Evolutionary conservation across 139 green algal genomes (phyloP).

Genomic region (Raphidocelis subcapitata): DNA sequence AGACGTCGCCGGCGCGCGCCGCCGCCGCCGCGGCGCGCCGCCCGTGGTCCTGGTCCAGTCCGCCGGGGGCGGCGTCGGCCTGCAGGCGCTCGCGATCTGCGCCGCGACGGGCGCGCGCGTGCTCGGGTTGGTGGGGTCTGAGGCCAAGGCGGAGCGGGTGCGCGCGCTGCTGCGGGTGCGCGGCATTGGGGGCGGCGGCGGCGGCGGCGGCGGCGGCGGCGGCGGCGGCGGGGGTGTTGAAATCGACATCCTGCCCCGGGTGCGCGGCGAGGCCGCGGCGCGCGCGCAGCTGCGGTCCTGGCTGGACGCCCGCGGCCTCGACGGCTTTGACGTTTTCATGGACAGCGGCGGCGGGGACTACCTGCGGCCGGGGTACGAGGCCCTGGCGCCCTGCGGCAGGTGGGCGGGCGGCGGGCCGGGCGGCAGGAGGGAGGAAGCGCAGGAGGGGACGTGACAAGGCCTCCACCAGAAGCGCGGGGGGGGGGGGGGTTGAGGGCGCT

Average conservation of each 20-base stretch:
- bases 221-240: background rate
- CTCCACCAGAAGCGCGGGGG: too few species aligned
- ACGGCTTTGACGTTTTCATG: constrained; percentile 39
- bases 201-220: constrained; percentile 9
- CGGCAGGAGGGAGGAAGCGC: background rate
- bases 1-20: background rate
- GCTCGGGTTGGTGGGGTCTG: constrained; percentile 35
- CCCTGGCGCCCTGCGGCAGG: constrained; percentile 22
- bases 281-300: constrained; percentile 26
- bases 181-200: constrained; percentile 8
- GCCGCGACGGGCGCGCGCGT: constrained; percentile 13
- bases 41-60: constrained; percentile 46
- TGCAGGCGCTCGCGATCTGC: constrained; percentile 34
- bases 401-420: background rate
- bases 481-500: too few species aligned
- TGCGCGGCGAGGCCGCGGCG: constrained; percentile 1
- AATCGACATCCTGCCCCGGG: constrained; percentile 6
- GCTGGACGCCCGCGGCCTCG: background rate
- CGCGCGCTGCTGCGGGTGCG: background rate
- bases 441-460: constrained; percentile 3
- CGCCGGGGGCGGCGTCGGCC: constrained; percentile 41
- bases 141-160: constrained; percentile 27
- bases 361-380: constrained; percentile 28
- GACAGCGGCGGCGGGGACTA: constrained; percentile 35
- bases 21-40: constrained; percentile 3